Evolutionary conservation across 768 basidiomycete genomes (phyloP).

Genomic region (Russula brevipes): DNA sequence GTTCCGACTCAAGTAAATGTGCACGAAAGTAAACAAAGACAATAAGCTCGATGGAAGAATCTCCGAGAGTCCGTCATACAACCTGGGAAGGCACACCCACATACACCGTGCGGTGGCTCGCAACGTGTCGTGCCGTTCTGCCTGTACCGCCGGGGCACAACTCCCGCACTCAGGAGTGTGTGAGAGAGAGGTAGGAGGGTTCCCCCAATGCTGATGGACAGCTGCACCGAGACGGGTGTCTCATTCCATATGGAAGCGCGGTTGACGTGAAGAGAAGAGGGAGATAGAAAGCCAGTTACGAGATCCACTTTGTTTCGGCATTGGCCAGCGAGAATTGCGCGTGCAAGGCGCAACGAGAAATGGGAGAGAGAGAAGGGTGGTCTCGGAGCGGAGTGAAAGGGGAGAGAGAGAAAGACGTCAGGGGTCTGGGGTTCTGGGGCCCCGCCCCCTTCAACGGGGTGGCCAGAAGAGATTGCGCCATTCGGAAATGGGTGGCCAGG

Average conservation of each 20-base stretch:
- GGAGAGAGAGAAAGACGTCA: background rate
- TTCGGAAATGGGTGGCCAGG: too few relatives aligned
- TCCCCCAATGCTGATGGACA: too few relatives aligned
- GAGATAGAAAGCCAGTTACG: background rate
- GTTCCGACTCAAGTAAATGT: conserved; percentile 1
- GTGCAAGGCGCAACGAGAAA: background rate
- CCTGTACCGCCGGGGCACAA: background rate
- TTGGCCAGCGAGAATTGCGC: background rate
- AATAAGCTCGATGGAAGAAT: background rate
- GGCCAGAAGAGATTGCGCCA: too few relatives aligned
- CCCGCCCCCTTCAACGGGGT: too few relatives aligned
- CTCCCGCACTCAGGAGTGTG: background rate
- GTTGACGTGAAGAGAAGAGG: background rate
- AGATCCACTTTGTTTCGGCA: background rate
- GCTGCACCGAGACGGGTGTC: background rate
- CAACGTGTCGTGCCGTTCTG: background rate
- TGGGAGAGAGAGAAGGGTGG: background rate
- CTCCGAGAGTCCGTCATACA: too few relatives aligned
- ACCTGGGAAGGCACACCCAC: too few relatives aligned
- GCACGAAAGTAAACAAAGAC: background rate
- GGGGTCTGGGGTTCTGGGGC: background rate
- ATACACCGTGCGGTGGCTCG: background rate
- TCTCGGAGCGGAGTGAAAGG: background rate
- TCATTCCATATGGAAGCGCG: background rate
- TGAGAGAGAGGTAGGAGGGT: background rate